Conservation (phyloP, 768 basidiomycete genomes). For the Baorangia bicolor region DNA sequence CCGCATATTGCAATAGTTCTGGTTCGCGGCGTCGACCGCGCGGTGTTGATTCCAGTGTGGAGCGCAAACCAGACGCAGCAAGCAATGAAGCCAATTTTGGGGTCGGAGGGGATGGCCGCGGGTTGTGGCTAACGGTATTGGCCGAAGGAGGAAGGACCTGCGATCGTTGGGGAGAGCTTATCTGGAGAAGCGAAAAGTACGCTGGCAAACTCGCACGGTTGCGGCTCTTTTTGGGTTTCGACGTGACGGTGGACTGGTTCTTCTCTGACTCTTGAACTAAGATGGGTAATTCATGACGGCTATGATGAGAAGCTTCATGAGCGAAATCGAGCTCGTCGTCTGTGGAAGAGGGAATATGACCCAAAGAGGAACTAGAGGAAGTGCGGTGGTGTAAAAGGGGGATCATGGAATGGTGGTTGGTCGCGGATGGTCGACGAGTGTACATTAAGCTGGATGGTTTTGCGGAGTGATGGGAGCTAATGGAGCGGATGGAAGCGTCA, state of each 20-base stretch:
- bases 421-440: slow-evolving; percentile 67
- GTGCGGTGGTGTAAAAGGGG: slow-evolving; percentile 55
- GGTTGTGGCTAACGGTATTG: slow-evolving; percentile 36
- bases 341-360: slow-evolving; percentile 37
- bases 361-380: slow-evolving; percentile 39
- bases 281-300: slow-evolving; percentile 35
- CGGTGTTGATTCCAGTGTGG: slow-evolving; percentile 43
- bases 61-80: slow-evolving; percentile 35
- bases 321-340: slow-evolving; percentile 44
- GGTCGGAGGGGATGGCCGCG: slow-evolving; percentile 59
- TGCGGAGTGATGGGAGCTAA: slow-evolving; percentile 33
- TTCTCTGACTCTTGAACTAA: slow-evolving; percentile 22
- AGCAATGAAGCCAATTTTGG: slow-evolving; percentile 46
- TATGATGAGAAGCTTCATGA: slow-evolving; percentile 30
- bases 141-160: slow-evolving; percentile 44
- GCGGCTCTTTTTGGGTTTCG: slow-evolving; percentile 49
- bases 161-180: slow-evolving; percentile 43
- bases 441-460: slow-evolving; percentile 56
- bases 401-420: slow-evolving; percentile 63
- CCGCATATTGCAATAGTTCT: slow-evolving; percentile 33
- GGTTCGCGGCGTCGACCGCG: slow-evolving; percentile 52
- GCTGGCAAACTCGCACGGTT: slow-evolving; percentile 74
- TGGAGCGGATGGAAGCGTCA: slow-evolving; percentile 45
- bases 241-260: slow-evolving; percentile 31
- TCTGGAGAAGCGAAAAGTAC: slow-evolving; percentile 70